Evolutionary conservation across 1,284 basidiomycete genomes (phyloP).

Genomic region (Rhodotorula mucilaginosa): DNA sequence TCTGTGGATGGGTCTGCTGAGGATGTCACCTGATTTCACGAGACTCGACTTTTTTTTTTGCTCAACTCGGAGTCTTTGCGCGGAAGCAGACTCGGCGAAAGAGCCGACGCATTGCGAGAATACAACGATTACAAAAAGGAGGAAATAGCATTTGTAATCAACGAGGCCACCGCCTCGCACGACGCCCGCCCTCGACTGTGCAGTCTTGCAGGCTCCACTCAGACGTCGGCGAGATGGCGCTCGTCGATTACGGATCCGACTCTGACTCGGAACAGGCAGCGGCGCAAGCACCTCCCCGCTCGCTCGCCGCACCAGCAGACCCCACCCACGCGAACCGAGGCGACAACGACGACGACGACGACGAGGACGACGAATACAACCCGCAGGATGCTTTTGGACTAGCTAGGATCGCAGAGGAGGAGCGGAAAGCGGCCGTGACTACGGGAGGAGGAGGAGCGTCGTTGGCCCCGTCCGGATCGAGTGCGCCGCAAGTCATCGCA

Average conservation of each 20-base stretch:
- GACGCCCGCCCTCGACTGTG: too few relatives aligned
- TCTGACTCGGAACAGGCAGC: constrained; percentile 12
- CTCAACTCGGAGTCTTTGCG: too few relatives aligned
- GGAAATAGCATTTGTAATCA: too few relatives aligned
- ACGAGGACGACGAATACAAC: constrained; percentile 26
- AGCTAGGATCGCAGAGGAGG: not conserved
- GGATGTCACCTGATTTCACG: too few relatives aligned
- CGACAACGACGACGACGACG: constrained; percentile 21
- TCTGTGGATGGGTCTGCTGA: not conserved
- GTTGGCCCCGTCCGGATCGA: not conserved
- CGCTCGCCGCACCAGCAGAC: constrained; percentile 1
- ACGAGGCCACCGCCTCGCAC: too few relatives aligned
- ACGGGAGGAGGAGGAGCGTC: not conserved
- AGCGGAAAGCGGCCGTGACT: not conserved
- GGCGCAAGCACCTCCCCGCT: not conserved
- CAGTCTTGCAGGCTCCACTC: not conserved
- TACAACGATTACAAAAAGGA: too few relatives aligned
- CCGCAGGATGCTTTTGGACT: constrained; percentile 36
- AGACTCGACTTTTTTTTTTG: too few relatives aligned
- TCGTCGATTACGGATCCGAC: constrained; percentile 33
- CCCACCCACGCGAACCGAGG: not conserved
- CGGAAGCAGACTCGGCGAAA: too few relatives aligned
- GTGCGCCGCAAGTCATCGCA: constrained; percentile 35
- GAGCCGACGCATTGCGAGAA: too few relatives aligned
- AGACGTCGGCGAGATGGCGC: constrained; percentile 7